These are phyloP conservation scores for Heterobasidion parviporum DNA, from an alignment of 1,284 basidiomycete genomes.

Conservation along the genomic window DNA sequence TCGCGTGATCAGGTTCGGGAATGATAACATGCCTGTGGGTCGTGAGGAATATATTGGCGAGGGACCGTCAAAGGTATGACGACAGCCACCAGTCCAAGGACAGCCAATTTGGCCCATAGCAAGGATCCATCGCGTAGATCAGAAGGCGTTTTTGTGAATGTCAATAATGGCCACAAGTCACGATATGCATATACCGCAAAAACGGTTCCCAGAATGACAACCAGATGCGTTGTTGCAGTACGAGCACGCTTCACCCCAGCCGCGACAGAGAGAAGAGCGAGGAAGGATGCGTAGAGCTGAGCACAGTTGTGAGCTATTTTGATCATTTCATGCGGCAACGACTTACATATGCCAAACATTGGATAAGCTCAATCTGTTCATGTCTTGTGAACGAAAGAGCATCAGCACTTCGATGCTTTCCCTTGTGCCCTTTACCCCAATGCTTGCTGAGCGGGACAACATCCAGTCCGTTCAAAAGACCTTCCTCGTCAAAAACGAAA, in stretches of 20 bases:
- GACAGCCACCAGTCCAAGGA: conserved; percentile 32
- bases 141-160: conserved; percentile 28
- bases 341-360: conserved; percentile 16
- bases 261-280: conserved; percentile 14
- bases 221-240: conserved; percentile 17
- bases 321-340: not conserved
- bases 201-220: conserved; percentile 27
- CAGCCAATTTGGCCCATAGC: conserved; percentile 27
- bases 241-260: conserved; percentile 5
- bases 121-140: conserved; percentile 29
- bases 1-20: not conserved
- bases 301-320: not conserved
- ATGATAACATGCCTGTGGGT: conserved; percentile 21
- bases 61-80: conserved; percentile 40
- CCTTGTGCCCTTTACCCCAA: not conserved
- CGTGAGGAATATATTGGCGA: conserved; percentile 32
- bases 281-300: conserved; percentile 16
- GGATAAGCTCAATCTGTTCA: conserved; percentile 11
- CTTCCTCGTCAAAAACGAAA: conserved; percentile 8
- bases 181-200: conserved; percentile 39
- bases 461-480: not conserved
- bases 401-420: conserved; percentile 1
- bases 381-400: conserved; percentile 2
- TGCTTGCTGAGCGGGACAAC: conserved; percentile 1
- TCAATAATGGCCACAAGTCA: conserved; percentile 41